phyloP scores from a whole-genome alignment of 257 asterid genomes.

The Solanum bulbocastanum region DNA sequence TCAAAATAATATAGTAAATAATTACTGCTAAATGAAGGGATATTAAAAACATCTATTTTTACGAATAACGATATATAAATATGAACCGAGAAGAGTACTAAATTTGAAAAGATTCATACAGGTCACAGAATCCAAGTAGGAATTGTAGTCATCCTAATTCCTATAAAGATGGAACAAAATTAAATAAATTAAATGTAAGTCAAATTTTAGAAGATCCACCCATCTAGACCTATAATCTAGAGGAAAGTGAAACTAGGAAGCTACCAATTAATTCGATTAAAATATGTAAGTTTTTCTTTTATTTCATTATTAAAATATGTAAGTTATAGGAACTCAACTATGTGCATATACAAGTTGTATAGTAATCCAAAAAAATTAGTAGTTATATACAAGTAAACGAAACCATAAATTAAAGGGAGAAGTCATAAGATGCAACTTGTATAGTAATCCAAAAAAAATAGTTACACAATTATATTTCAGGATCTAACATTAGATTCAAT shows the following conservation, averaged over 20 bases:
- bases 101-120: background rate
- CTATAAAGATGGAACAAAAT: background rate
- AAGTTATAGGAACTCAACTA: background rate
- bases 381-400: background rate
- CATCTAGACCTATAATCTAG: background rate
- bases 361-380: no score
- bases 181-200: background rate
- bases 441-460: background rate
- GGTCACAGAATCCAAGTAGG: background rate
- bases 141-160: background rate
- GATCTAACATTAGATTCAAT: background rate
- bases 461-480: background rate
- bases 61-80: no score
- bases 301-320: background rate
- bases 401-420: background rate
- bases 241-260: background rate
- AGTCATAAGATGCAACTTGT: background rate
- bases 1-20: accelerated
- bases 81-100: background rate
- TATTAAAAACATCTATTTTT: no score
- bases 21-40: accelerated
- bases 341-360: background rate
- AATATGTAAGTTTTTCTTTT: background rate
- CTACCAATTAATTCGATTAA: background rate
- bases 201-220: background rate